Conservation (phyloP, 2,329 filamentous ascomycete genomes). For the Pseudogymnoascus sp. region DNA sequence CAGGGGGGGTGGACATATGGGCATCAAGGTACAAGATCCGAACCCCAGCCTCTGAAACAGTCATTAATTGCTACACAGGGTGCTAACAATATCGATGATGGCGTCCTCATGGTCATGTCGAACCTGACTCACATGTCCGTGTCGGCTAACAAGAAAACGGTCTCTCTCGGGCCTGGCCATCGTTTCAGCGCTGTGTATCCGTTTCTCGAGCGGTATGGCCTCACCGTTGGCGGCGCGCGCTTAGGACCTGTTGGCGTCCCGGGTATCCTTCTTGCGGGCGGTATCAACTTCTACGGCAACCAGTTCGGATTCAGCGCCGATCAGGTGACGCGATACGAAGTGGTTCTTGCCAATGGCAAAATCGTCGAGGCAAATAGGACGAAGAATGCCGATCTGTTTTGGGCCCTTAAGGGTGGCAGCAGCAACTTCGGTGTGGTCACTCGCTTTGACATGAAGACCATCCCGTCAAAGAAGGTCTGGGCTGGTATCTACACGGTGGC, state of each 20-base stretch:
- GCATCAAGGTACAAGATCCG: background rate
- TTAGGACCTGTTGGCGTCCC: slow-evolving; percentile 30
- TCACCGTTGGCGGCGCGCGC: slow-evolving; percentile 30
- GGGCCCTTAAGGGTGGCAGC: slow-evolving; percentile 45
- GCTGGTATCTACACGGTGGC: slow-evolving; percentile 22
- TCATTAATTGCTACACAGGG: slow-evolving; percentile 15
- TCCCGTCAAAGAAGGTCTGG: slow-evolving; percentile 16
- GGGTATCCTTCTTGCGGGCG: slow-evolving; percentile 32
- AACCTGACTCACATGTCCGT: slow-evolving; percentile 26
- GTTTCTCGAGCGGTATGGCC: slow-evolving; percentile 22
- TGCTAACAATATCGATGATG: slow-evolving; percentile 29
- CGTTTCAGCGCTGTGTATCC: slow-evolving; percentile 27
- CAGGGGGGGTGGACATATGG: slow-evolving; percentile 14
- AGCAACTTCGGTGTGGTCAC: slow-evolving; percentile 47
- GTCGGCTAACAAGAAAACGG: slow-evolving; percentile 20
- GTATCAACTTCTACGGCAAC: slow-evolving; percentile 23
- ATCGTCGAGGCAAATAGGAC: slow-evolving; percentile 38
- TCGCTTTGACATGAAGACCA: slow-evolving; percentile 37
- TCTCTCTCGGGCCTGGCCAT: slow-evolving; percentile 24
- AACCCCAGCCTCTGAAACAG: background rate
- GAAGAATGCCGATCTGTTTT: slow-evolving; percentile 41
- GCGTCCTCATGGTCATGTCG: slow-evolving; percentile 28
- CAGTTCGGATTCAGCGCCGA: background rate
- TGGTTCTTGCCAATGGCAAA: slow-evolving; percentile 43
- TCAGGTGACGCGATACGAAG: slow-evolving; percentile 26